Percentiles rank a stretch among this genome's conserved stretches.
phyloP scores from a whole-genome alignment of 2,329 filamentous ascomycete species.

The Aureobasidium sp. region DNA sequence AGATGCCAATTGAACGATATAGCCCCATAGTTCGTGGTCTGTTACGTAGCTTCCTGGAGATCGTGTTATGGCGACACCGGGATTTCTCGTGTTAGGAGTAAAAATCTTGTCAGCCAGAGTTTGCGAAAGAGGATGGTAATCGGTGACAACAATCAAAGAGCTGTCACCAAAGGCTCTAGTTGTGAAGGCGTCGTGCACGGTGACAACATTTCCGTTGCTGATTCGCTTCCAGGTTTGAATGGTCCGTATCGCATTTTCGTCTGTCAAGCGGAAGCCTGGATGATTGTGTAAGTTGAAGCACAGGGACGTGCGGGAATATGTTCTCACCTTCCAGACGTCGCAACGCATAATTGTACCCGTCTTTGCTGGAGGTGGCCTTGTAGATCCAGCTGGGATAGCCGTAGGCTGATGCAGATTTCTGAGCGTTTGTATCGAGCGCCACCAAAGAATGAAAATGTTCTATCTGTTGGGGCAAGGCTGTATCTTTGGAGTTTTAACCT shows the following conservation, averaged over 20 bases:
- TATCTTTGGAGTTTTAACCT: conserved; percentile 42
- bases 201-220: conserved; percentile 72
- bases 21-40: conserved; percentile 80
- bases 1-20: conserved; percentile 84
- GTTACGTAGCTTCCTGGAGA: conserved; percentile 41
- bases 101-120: conserved; percentile 82
- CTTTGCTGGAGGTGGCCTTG: conserved; percentile 84
- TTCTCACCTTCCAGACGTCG: conserved; percentile 66
- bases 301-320: conserved; percentile 25
- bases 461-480: conserved; percentile 63
- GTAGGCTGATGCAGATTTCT: conserved; percentile 72
- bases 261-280: conserved; percentile 73
- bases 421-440: conserved; percentile 72
- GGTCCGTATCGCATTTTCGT: conserved; percentile 78
- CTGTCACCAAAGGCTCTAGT: conserved; percentile 89
- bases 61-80: conserved; percentile 6
- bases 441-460: conserved; percentile 91
- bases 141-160: conserved; percentile 87
- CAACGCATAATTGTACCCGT: conserved; percentile 80
- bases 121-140: conserved; percentile 86
- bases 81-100: conserved; percentile 25
- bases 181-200: conserved; percentile 86
- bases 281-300: background rate
- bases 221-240: conserved; percentile 88
- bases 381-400: conserved; percentile 91